A percentile compares a stretch with the other conserved stretches of the same genome.
Conservation (phyloP, 345 rosid species). For the Arabidopsis thaliana region DNA sequence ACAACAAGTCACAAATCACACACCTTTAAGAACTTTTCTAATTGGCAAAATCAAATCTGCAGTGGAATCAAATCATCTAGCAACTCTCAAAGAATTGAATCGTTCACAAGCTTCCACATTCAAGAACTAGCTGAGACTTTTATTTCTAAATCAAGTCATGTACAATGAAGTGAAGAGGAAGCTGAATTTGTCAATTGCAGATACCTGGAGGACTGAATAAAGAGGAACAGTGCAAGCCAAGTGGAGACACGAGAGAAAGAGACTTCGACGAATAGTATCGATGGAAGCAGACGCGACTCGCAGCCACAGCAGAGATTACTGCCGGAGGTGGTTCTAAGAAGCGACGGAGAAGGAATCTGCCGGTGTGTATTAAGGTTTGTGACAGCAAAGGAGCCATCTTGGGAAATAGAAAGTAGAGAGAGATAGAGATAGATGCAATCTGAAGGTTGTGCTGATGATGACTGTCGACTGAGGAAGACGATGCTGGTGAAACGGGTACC, state of each 20-base stretch:
- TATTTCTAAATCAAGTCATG: not conserved
- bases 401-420: not conserved
- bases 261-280: slow-evolving; percentile 35
- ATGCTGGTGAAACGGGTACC: slow-evolving; percentile 30
- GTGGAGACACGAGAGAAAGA: slow-evolving; percentile 16
- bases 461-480: slow-evolving; percentile 9
- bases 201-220: slow-evolving; percentile 19
- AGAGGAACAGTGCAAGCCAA: not conserved
- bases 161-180: not conserved
- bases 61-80: slow-evolving; percentile 21
- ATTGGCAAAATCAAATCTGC: not conserved
- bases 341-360: slow-evolving; percentile 35
- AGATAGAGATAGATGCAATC: slow-evolving; percentile 7
- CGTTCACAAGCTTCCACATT: not conserved
- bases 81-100: not conserved
- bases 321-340: slow-evolving; percentile 13
- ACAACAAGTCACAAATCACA: slow-evolving; percentile 20
- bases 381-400: slow-evolving; percentile 29
- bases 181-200: not conserved
- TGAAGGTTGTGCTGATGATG: not conserved
- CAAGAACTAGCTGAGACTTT: slow-evolving; percentile 10
- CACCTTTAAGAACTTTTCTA: not conserved
- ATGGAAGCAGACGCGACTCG: slow-evolving; percentile 34
- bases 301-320: not conserved
- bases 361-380: slow-evolving; percentile 21